Percentiles rank a stretch among this genome's conserved stretches.
phyloP scores from a whole-genome alignment of 2,329 filamentous ascomycete genomes.

The Hypoxylon sp. region DNA sequence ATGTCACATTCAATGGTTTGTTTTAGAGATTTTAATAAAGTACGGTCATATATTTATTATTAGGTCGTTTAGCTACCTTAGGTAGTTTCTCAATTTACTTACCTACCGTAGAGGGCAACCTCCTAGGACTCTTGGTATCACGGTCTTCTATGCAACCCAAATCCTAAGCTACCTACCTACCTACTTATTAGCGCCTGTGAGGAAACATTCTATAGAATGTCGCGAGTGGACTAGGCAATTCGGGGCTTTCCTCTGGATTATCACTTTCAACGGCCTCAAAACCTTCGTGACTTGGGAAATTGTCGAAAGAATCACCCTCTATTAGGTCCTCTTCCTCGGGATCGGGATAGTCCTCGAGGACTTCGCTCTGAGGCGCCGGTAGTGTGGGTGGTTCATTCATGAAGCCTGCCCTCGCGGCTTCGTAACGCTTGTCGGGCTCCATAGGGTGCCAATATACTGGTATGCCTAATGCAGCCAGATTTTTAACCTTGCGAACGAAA shows the following conservation, averaged over 20 bases:
- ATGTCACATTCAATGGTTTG: neutral
- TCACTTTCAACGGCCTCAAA: slow-evolving; percentile 6
- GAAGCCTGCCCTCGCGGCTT: slow-evolving; percentile 17
- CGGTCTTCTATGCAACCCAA: no score
- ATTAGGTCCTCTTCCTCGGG: slow-evolving; percentile 3
- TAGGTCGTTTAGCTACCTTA: neutral
- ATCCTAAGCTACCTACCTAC: no score
- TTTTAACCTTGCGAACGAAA: slow-evolving; percentile 16
- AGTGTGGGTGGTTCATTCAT: slow-evolving; percentile 1
- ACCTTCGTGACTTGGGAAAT: neutral
- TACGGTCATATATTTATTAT: neutral
- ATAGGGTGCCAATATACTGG: slow-evolving; percentile 7
- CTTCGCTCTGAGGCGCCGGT: neutral
- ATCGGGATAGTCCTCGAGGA: neutral
- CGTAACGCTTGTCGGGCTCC: neutral
- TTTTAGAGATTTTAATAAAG: neutral
- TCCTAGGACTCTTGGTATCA: no score
- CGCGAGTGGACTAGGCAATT: no score
- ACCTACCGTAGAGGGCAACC: no score
- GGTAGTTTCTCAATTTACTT: no score
- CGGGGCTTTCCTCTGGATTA: neutral
- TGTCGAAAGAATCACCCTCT: neutral
- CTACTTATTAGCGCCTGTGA: no score
- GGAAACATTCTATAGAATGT: no score
- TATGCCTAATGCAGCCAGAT: slow-evolving; percentile 31